Evolutionary conservation across 1,139 yeast species (phyloP), one percentile per base, ranked within the genome.

Genomic region (Scheffersomyces parashehatae): DNA sequence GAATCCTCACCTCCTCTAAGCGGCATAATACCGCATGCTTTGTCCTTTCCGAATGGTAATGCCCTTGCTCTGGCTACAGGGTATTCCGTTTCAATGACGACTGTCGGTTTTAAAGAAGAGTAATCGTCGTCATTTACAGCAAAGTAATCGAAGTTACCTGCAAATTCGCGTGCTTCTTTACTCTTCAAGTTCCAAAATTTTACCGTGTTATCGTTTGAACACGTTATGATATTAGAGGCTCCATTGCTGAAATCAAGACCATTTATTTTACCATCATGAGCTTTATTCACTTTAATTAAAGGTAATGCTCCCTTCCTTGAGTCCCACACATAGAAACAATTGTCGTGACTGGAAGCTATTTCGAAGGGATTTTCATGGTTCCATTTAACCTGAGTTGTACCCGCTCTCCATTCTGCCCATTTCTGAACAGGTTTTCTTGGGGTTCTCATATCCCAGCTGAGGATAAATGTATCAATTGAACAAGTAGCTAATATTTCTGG

Each of bases 331-430:
- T 83, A 82, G 38, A 91, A 79, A 39, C 82, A 75, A 54, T 85
- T 81, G 55, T 89, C 96, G 59, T 93, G 99, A 20, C 95, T 77
- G 1, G 95, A 84, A 0, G 97, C 97, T 29, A 93, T 61, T 37
- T 90, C 79, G 57, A 84, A 77, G 2, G 90, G 82, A 55, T 91
- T 85, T 40, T 75, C 73, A 51, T 82, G 82, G 59, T 86, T 89
- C 98, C 98, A 93, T 62, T 91, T 90, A 12, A 90, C 97, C 61
- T 91, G 98, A 0, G 95, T 83, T 1, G 97, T 95, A 1, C 95
- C 95, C 0, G 97, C 95, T 47, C 88, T 71, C 95, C 97, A 93
- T 58, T 91, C 97, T 5, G 97, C 90, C 70, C 89, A 90, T 40
- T 83, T 79, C 43, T 79, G 78, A 3, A 81, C 83, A 0, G 98